Conservation (phyloP, 2,329 filamentous ascomycete species). For the Colletotrichum lini region DNA sequence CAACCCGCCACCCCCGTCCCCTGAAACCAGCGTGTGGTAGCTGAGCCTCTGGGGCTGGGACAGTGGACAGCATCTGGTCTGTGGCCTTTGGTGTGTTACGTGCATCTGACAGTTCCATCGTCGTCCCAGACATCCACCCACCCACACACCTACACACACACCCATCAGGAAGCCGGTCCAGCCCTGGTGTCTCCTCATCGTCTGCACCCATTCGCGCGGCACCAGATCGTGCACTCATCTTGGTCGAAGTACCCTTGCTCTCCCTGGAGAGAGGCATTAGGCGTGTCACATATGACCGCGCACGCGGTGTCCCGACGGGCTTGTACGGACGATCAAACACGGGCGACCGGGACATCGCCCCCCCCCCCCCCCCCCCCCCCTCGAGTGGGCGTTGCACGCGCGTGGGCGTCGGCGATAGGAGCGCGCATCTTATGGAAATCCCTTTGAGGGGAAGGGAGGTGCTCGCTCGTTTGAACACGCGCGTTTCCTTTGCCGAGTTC, state of each 20-base stretch:
- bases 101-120: not conserved
- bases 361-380: too few relatives aligned
- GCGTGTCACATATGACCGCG: slow-evolving; percentile 21
- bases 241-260: not conserved
- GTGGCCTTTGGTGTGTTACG: too few relatives aligned
- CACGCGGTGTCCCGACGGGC: slow-evolving; percentile 13
- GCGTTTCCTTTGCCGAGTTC: not conserved
- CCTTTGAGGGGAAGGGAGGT: not conserved
- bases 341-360: not conserved
- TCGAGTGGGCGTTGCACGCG: too few relatives aligned
- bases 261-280: not conserved
- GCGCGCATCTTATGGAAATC: slow-evolving; percentile 15
- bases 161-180: not conserved
- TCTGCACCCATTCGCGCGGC: not conserved
- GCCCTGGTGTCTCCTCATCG: not conserved
- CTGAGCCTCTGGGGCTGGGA: not conserved
- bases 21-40: not conserved
- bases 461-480: not conserved
- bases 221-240: not conserved
- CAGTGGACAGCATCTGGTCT: not conserved
- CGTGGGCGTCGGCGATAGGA: slow-evolving; percentile 1
- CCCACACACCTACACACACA: too few relatives aligned
- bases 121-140: not conserved
- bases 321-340: slow-evolving; percentile 29
- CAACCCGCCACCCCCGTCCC: not conserved